Conservation (phyloP, 176 grass and related monocot genomes). For the Carex parvula region DNA sequence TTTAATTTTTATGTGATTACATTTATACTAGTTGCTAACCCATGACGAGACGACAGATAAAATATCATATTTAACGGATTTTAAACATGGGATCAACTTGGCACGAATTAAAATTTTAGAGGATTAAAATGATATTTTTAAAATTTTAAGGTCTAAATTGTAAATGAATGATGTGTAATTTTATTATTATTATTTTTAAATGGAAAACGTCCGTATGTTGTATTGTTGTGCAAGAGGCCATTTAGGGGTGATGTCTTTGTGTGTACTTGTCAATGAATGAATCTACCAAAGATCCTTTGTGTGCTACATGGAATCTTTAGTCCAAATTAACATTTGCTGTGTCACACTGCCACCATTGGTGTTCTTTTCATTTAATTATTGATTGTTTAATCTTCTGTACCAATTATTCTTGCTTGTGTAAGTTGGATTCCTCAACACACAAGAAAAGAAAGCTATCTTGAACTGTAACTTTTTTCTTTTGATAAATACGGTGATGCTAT, state of each 20-base stretch:
- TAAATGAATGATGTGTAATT: not conserved
- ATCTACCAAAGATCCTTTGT: conserved; percentile 53
- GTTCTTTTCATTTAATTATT: conserved; percentile 20
- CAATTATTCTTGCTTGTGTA: conserved; percentile 4
- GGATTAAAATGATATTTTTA: too few species aligned
- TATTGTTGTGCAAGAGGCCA: not conserved
- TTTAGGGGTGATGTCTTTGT: not conserved
- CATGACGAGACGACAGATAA: not conserved
- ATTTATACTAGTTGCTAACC: not conserved
- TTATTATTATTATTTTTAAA: not conserved
- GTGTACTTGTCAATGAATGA: conserved; percentile 31
- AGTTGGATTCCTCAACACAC: conserved; percentile 16
- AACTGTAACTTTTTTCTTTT: not conserved
- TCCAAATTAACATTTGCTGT: conserved; percentile 1
- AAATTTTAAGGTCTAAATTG: not conserved
- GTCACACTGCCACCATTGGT: not conserved
- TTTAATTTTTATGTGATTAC: not conserved
- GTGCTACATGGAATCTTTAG: conserved; percentile 67
- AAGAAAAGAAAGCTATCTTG: not conserved
- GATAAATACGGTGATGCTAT: not conserved
- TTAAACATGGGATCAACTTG: not conserved
- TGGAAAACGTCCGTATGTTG: not conserved
- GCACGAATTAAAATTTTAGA: not conserved
- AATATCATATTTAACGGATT: not conserved
- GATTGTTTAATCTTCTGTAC: not conserved